Percentiles rank a stretch among this genome's conserved stretches.
These are phyloP conservation scores for Candida berthetii DNA, from an alignment of 805 yeast genomes.

Conservation along the genomic window DNA sequence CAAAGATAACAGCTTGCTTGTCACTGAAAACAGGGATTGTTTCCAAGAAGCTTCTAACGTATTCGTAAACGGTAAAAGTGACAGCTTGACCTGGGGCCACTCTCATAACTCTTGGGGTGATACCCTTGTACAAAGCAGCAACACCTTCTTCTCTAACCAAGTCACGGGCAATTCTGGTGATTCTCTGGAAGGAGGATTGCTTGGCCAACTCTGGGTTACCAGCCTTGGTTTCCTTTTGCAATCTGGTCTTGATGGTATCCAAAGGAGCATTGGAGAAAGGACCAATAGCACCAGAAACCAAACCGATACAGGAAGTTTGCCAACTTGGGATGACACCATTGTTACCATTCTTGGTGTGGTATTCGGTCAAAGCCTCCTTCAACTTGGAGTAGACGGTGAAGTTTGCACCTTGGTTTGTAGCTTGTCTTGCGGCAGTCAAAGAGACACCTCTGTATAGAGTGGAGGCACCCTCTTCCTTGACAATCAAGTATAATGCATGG, in stretches of 20 bases:
- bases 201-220: conserved; percentile 28
- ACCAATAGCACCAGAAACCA: conserved; percentile 93
- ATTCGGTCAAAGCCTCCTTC: conserved; percentile 61
- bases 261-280: conserved; percentile 97
- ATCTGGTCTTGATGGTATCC: conserved; percentile 94
- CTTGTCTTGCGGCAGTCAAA: conserved; percentile 95
- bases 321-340: conserved; percentile 67
- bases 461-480: conserved; percentile 84
- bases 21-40: conserved; percentile 22
- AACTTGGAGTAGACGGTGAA: conserved; percentile 90
- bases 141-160: conserved; percentile 86
- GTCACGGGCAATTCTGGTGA: conserved; percentile 72
- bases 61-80: conserved; percentile 94
- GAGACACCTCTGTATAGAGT: conserved; percentile 93
- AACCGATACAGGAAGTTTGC: conserved; percentile 90
- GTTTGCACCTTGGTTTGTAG: conserved; percentile 97
- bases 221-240: conserved; percentile 81
- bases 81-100: conserved; percentile 99
- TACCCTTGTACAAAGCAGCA: conserved; percentile 89
- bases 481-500: conserved; percentile 79
- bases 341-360: conserved; percentile 38
- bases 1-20: conserved; percentile 21
- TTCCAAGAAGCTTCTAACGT: conserved; percentile 64
- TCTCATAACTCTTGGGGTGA: conserved; percentile 97
- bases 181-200: conserved; percentile 66